Evolutionary conservation across 306 rosid genomes (phyloP).

Genomic region (Corylus americana): DNA sequence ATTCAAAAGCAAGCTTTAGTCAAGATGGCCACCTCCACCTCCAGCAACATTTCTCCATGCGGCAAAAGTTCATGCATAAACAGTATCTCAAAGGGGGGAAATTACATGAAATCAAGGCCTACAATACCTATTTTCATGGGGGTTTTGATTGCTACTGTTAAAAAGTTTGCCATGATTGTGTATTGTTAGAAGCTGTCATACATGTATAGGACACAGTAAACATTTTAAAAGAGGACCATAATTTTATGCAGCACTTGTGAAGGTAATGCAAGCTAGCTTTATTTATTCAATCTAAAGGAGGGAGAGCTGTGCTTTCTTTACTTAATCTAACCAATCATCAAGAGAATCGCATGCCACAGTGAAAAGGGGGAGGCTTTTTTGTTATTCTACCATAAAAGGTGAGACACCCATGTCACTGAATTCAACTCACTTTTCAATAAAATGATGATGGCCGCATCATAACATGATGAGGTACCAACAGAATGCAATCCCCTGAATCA

Average conservation of each 20-base stretch:
- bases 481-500: background rate
- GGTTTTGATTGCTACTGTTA: constrained; percentile 28
- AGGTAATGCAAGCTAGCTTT: background rate
- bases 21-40: constrained; percentile 19
- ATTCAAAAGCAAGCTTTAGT: background rate
- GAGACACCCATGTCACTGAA: background rate
- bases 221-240: constrained; percentile 19
- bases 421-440: constrained; percentile 13
- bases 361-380: constrained; percentile 2
- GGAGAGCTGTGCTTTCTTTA: background rate
- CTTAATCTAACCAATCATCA: constrained; percentile 27
- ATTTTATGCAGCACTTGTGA: constrained; percentile 12
- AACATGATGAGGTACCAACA: constrained; percentile 4
- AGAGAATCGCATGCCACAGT: constrained; percentile 47
- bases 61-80: constrained; percentile 13
- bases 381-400: constrained; percentile 24
- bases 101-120: background rate
- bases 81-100: background rate
- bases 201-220: constrained; percentile 6
- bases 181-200: constrained; percentile 29
- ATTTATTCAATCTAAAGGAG: constrained; percentile 11
- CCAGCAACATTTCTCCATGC: constrained; percentile 21
- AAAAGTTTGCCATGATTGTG: constrained; percentile 39
- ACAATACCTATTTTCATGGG: background rate
- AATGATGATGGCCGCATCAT: constrained; percentile 18